Conservation (phyloP, 768 basidiomycete species). For the Hypsizygus marmoreus region DNA sequence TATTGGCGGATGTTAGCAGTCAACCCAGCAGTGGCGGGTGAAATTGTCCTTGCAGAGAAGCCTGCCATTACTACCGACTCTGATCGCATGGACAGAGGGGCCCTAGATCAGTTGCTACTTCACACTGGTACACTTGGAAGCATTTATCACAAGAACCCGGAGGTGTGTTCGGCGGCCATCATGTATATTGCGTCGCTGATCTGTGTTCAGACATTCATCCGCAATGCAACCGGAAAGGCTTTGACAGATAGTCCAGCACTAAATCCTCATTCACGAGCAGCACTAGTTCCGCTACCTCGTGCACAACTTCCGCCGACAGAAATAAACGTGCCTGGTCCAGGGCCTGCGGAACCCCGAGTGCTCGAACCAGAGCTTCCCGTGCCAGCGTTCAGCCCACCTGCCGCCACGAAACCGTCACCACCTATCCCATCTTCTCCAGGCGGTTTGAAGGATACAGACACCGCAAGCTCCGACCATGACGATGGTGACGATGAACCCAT, state of each 20-base stretch:
- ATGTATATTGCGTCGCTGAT: too few relatives aligned
- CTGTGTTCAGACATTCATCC: constrained; percentile 86
- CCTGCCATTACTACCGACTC: constrained; percentile 98
- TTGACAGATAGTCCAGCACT: constrained; percentile 88
- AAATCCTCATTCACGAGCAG: constrained; percentile 76
- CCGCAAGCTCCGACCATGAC: constrained; percentile 26
- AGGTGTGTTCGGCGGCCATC: too few relatives aligned
- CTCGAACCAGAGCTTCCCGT: constrained; percentile 22
- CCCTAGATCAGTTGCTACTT: constrained; percentile 90
- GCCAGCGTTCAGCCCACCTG: constrained; percentile 25
- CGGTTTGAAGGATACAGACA: constrained; percentile 24
- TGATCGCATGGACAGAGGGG: constrained; percentile 95
- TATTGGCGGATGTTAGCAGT: constrained; percentile 98
- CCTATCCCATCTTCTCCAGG: constrained; percentile 28
- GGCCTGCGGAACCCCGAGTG: constrained; percentile 51
- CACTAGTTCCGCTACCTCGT: constrained; percentile 63
- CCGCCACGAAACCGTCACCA: constrained; percentile 32
- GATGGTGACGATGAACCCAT: constrained; percentile 44
- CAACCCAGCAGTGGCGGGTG: constrained; percentile 84
- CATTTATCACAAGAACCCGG: constrained; percentile 98
- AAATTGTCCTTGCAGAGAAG: constrained; percentile 91
- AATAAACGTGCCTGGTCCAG: constrained; percentile 63
- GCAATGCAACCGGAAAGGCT: constrained; percentile 82
- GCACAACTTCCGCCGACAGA: constrained; percentile 45
- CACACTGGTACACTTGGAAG: constrained; percentile 94